These are phyloP conservation scores for Sporothrix sp. DNA, from an alignment of 2,329 filamentous ascomycete genomes.

Conservation along the genomic window DNA sequence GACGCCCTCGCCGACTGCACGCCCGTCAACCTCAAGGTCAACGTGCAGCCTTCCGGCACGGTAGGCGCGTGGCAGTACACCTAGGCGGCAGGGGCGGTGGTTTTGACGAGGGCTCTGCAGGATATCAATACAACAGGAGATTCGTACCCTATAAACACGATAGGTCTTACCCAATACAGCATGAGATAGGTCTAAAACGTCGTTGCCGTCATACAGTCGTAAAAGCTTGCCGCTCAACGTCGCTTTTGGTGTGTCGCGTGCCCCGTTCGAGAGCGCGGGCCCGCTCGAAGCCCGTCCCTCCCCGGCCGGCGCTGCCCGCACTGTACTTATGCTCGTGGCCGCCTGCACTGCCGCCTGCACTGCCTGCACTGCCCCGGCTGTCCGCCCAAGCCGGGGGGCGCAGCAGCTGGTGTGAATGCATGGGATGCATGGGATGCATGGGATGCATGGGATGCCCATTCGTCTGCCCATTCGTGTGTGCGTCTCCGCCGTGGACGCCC, in stretches of 20 bases:
- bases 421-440: not conserved
- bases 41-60: constrained; percentile 16
- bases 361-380: not conserved
- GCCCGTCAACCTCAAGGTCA: constrained; percentile 24
- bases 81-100: too few relatives aligned
- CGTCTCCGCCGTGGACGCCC: not conserved
- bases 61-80: constrained; percentile 26
- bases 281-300: constrained; percentile 7
- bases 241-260: not conserved
- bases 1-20: constrained; percentile 18
- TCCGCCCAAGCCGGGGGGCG: constrained; percentile 1
- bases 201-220: too few relatives aligned
- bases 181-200: too few relatives aligned
- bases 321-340: not conserved
- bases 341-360: not conserved
- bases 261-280: constrained; percentile 13
- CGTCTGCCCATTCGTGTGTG: constrained; percentile 4
- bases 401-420: not conserved
- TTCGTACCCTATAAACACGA: too few relatives aligned
- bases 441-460: not conserved
- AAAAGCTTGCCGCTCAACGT: too few relatives aligned
- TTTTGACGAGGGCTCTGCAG: too few relatives aligned
- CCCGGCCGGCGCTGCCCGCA: not conserved
- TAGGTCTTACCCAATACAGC: too few relatives aligned
- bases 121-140: too few relatives aligned